phyloP scores from a whole-genome alignment of 371 early-diverging fungal species.

The Dentiscutata heterogama region DNA sequence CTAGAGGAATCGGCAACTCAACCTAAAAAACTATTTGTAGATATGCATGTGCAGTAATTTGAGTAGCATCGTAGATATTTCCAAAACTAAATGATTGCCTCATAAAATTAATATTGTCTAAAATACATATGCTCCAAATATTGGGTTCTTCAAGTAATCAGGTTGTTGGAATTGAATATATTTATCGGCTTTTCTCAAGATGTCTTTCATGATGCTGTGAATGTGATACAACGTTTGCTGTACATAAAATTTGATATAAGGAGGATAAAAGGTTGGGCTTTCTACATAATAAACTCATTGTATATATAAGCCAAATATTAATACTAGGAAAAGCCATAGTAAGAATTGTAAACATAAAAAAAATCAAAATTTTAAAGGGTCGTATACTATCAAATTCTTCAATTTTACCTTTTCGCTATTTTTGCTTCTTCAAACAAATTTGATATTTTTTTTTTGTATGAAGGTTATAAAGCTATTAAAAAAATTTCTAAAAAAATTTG shows the following conservation, averaged over 20 bases:
- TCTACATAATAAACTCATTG: neutral
- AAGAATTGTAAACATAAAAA: no score
- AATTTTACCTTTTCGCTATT: no score
- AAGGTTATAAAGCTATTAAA: no score
- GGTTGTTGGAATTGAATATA: neutral
- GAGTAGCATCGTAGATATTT: conserved; percentile 29
- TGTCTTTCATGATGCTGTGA: conserved; percentile 8
- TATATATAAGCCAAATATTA: conserved; percentile 5
- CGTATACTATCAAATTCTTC: no score
- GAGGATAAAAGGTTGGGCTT: neutral
- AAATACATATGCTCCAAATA: neutral
- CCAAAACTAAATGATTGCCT: neutral
- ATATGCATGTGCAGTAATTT: neutral
- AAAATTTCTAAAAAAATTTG: no score
- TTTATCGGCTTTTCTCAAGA: neutral
- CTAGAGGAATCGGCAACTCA: neutral
- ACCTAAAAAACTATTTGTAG: conserved; percentile 18
- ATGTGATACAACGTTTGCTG: neutral
- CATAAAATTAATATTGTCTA: conserved; percentile 39
- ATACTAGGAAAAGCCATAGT: no score
- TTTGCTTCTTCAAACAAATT: no score
- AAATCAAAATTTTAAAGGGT: no score
- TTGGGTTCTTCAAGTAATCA: neutral
- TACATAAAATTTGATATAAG: neutral
- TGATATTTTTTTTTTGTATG: no score